Conservation (phyloP, 2,329 filamentous ascomycete species). For the Zasmidium angulare region DNA sequence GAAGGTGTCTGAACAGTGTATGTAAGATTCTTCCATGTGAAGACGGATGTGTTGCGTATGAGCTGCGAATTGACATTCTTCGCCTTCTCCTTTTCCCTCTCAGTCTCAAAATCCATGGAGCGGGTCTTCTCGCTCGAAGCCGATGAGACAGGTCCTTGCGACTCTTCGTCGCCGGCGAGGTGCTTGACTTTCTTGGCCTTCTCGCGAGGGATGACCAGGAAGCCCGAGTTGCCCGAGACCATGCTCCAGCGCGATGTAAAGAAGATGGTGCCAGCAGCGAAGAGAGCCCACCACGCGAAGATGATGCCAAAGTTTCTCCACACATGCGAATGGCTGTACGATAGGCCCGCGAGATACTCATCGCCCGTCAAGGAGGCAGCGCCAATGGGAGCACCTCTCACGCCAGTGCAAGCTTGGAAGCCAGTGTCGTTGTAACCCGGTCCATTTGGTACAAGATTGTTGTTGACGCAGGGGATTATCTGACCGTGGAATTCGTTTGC, state of each 20-base stretch:
- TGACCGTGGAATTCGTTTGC: conserved; percentile 65
- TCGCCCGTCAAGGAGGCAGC: conserved; percentile 59
- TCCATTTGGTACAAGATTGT: conserved; percentile 36
- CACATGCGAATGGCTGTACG: conserved; percentile 41
- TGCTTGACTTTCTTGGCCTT: conserved; percentile 42
- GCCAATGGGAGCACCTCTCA: conserved; percentile 59
- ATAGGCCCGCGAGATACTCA: conserved; percentile 58
- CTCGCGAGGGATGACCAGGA: conserved; percentile 63
- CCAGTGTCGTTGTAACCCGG: conserved; percentile 41
- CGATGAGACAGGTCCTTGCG: conserved; percentile 2
- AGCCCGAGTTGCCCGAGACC: conserved; percentile 26
- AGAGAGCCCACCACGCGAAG: conserved; percentile 64
- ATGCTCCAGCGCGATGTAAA: conserved; percentile 59
- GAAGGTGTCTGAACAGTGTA: conserved; percentile 64
- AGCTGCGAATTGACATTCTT: conserved; percentile 36
- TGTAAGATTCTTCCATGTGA: conserved; percentile 84
- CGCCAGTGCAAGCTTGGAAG: conserved; percentile 42
- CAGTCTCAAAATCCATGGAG: conserved; percentile 5
- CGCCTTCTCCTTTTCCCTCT: conserved; percentile 11
- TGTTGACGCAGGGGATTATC: conserved; percentile 57
- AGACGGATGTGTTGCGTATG: conserved; percentile 64
- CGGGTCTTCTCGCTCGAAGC: conserved; percentile 12
- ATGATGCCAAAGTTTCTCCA: conserved; percentile 66
- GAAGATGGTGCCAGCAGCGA: conserved; percentile 58
- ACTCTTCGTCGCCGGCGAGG: conserved; percentile 22